Evolutionary conservation across 306 rosid genomes (phyloP).

Genomic region (Canavalia ensiformis): DNA sequence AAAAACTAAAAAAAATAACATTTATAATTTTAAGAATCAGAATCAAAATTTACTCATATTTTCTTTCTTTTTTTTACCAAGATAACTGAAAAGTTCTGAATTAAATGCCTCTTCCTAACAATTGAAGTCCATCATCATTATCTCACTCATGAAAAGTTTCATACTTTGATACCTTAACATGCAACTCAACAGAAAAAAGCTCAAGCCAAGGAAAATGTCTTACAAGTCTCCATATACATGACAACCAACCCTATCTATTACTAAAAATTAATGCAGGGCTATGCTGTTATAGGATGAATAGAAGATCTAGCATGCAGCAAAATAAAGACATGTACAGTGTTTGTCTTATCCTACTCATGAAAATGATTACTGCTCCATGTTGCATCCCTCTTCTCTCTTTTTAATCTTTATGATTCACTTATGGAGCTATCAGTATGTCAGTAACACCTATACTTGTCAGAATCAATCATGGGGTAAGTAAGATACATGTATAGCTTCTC

Average conservation of each 20-base stretch:
- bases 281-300: not conserved
- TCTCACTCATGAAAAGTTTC: not conserved
- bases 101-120: not conserved
- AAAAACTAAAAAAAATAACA: no score
- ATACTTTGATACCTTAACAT: not conserved
- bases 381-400: not conserved
- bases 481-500: not conserved
- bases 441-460: not conserved
- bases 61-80: no score
- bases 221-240: not conserved
- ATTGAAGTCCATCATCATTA: not conserved
- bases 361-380: not conserved
- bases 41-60: no score
- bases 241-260: not conserved
- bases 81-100: not conserved
- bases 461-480: not conserved
- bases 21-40: no score
- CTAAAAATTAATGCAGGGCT: not conserved
- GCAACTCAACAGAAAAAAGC: not conserved
- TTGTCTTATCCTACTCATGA: not conserved
- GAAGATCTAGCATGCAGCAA: not conserved
- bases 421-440: not conserved
- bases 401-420: conserved; percentile 25
- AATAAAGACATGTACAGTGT: not conserved
- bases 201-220: not conserved